Conservation (phyloP, 768 basidiomycete genomes). For the Boletus sensibilis region DNA sequence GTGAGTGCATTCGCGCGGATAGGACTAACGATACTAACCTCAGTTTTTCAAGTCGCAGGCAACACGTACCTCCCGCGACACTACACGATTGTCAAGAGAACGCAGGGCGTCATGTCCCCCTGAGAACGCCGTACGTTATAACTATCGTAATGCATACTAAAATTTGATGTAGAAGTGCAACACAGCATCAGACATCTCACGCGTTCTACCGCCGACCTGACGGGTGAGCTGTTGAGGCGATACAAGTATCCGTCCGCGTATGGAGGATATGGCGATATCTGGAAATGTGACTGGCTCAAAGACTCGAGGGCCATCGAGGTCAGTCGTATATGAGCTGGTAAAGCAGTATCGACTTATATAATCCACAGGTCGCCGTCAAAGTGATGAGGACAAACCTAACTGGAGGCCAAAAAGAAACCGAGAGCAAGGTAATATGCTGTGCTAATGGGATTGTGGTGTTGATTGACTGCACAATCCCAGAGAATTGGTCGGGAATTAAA, state of each 20-base stretch:
- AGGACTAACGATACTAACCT: background rate
- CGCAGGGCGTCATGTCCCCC: background rate
- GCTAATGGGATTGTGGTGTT: background rate
- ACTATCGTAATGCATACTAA: background rate
- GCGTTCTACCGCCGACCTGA: constrained; percentile 11
- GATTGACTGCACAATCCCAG: background rate
- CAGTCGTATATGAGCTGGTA: background rate
- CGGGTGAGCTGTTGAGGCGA: constrained; percentile 10
- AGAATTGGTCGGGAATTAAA: constrained; percentile 17
- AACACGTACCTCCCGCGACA: background rate
- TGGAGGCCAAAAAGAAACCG: background rate
- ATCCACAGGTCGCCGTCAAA: constrained; percentile 27
- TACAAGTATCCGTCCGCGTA: constrained; percentile 23
- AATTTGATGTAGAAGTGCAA: background rate
- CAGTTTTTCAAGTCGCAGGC: background rate
- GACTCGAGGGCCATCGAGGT: constrained; percentile 22
- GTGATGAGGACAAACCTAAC: constrained; percentile 23
- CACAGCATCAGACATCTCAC: background rate
- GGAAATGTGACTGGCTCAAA: constrained; percentile 25
- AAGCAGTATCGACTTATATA: background rate
- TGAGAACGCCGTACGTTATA: constrained; percentile 6
- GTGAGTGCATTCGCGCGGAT: background rate
- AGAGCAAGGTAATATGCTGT: constrained; percentile 12
- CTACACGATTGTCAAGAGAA: background rate
- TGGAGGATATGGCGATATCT: constrained; percentile 24